These are phyloP conservation scores for Fusarium lyarnte DNA, from an alignment of 2,329 filamentous ascomycete genomes.

Conservation along the genomic window DNA sequence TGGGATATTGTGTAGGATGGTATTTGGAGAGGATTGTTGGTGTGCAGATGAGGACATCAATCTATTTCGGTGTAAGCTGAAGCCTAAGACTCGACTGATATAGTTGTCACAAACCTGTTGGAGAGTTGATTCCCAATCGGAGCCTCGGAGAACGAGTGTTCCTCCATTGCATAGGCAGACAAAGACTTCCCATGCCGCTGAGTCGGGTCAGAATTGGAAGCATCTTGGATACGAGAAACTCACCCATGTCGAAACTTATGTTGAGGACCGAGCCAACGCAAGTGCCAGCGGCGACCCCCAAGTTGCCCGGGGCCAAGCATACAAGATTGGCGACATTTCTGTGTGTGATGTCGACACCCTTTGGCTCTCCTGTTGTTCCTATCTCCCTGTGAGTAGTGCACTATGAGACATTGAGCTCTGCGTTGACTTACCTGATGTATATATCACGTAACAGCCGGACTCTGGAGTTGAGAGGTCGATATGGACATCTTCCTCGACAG, in stretches of 20 bases:
- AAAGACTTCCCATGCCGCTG: constrained; percentile 70
- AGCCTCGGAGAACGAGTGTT: constrained; percentile 62
- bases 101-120: constrained; percentile 49
- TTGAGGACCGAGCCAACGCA: constrained; percentile 66
- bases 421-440: constrained; percentile 59
- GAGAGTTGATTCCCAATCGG: constrained; percentile 59
- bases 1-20: constrained; percentile 56
- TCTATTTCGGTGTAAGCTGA: constrained; percentile 43
- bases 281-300: constrained; percentile 60
- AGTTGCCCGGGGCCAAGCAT: constrained; percentile 59
- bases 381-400: not conserved
- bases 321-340: constrained; percentile 64
- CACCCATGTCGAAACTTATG: constrained; percentile 70
- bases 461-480: constrained; percentile 50
- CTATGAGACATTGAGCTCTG: not conserved
- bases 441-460: constrained; percentile 59
- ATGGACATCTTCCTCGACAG: constrained; percentile 15
- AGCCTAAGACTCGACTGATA: not conserved
- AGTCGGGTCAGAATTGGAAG: constrained; percentile 15
- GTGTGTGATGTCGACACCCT: constrained; percentile 68
- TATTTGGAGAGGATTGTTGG: constrained; percentile 64
- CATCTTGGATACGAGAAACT: constrained; percentile 37
- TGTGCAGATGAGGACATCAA: constrained; percentile 64
- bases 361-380: constrained; percentile 65
- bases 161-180: constrained; percentile 66